Conservation (phyloP, 2,329 filamentous ascomycete species). For the Ustilaginoidea virens region DNA sequence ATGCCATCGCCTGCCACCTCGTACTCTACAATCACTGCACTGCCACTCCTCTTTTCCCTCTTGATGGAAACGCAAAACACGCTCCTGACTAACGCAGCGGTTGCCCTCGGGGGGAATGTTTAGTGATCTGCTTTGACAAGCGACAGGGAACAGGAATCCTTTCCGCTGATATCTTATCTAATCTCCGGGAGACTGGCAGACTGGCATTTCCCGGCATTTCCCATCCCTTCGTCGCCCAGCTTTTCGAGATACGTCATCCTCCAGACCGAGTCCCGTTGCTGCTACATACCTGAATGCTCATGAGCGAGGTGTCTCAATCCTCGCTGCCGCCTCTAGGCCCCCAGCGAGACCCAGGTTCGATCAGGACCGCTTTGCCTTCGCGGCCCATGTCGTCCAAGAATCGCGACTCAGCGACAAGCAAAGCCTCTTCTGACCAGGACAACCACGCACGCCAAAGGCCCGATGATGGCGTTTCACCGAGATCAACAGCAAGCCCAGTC, state of each 20-base stretch:
- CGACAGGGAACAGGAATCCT: too few relatives aligned
- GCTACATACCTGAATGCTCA: conserved; percentile 8
- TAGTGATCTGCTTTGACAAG: too few relatives aligned
- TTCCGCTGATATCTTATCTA: conserved; percentile 4
- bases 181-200: too few relatives aligned
- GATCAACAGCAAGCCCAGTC: conserved; percentile 11
- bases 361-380: conserved; percentile 22
- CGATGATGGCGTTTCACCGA: conserved; percentile 13
- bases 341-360: conserved; percentile 15
- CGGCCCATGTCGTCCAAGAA: conserved; percentile 20
- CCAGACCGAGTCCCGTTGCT: neutral
- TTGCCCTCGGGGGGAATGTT: too few relatives aligned
- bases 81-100: conserved; percentile 2
- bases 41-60: too few relatives aligned
- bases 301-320: conserved; percentile 16
- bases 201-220: too few relatives aligned
- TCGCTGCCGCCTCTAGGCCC: conserved; percentile 12
- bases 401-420: conserved; percentile 10
- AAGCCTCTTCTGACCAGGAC: conserved; percentile 12
- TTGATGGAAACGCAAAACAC: too few relatives aligned
- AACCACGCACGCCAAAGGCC: conserved; percentile 7
- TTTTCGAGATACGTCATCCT: too few relatives aligned
- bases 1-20: neutral
- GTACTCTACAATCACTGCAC: too few relatives aligned
- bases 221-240: too few relatives aligned